Percentiles rank a stretch among this genome's conserved stretches.
Evolutionary conservation across 1,284 basidiomycete genomes (phyloP).

Genomic region (Ustilago nuda): DNA sequence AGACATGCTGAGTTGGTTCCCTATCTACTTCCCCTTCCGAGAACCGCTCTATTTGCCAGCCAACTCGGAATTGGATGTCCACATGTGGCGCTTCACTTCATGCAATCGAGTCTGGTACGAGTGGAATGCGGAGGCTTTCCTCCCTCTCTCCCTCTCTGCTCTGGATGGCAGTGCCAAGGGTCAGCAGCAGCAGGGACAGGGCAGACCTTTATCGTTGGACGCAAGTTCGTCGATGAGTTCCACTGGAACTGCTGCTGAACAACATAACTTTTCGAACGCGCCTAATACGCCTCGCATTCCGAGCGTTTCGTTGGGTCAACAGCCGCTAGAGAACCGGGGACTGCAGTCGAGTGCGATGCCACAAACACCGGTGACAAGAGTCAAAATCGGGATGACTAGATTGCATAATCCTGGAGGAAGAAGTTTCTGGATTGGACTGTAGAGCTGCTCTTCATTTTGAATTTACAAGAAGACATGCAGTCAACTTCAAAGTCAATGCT

Average conservation of each 20-base stretch:
- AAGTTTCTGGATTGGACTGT: constrained; percentile 84
- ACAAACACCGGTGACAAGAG: constrained; percentile 49
- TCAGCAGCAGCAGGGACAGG: constrained; percentile 7
- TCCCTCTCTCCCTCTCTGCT: constrained; percentile 72
- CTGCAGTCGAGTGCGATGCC: constrained; percentile 27
- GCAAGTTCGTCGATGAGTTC: constrained; percentile 37
- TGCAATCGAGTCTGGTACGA: constrained; percentile 95
- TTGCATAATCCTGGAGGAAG: constrained; percentile 90
- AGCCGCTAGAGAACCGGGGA: not conserved
- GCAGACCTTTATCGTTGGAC: constrained; percentile 31
- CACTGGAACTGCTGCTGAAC: constrained; percentile 22
- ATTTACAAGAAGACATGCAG: not conserved
- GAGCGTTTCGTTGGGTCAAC: constrained; percentile 26
- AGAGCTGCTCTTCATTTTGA: not conserved
- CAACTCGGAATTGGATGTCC: constrained; percentile 89
- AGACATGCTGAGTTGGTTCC: constrained; percentile 99
- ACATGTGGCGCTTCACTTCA: constrained; percentile 88
- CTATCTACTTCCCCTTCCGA: constrained; percentile 87
- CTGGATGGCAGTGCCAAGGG: constrained; percentile 9
- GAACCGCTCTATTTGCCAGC: constrained; percentile 93
- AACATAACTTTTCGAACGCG: constrained; percentile 59
- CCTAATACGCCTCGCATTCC: constrained; percentile 62
- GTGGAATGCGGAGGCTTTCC: constrained; percentile 93
- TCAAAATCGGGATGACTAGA: constrained; percentile 92
- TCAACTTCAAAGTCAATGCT: not conserved